Evolutionary conservation across 208 protist genomes (phyloP).

Genomic region (Leishmania gerbilli): DNA sequence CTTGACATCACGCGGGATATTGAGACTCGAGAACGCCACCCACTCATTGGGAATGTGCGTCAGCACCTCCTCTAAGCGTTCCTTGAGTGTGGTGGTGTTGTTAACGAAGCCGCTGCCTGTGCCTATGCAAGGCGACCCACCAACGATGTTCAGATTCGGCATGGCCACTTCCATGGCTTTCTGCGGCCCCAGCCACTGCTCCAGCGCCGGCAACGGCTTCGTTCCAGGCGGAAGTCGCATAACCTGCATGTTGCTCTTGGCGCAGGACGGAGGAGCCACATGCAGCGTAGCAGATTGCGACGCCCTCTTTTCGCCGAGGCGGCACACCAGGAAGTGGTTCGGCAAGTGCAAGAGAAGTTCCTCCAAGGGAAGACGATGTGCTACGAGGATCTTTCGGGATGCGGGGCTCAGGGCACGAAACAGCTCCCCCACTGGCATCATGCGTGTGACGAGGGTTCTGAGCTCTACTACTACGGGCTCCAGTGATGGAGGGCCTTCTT

Average conservation of each 20-base stretch:
- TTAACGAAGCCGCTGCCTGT: slow-evolving; percentile 17
- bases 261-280: not conserved
- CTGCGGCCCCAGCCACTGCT: slow-evolving; percentile 10
- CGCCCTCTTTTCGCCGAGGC: not conserved
- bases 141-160: not conserved
- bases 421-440: slow-evolving; percentile 43
- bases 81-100: slow-evolving; percentile 3
- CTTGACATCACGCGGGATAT: slow-evolving; percentile 57
- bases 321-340: slow-evolving; percentile 47
- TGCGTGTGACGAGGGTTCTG: slow-evolving; percentile 19
- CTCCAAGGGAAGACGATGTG: slow-evolving; percentile 56
- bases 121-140: not conserved
- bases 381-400: slow-evolving; percentile 34
- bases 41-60: slow-evolving; percentile 74
- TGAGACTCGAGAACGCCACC: slow-evolving; percentile 35
- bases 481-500: slow-evolving; percentile 10
- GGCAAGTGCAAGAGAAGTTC: slow-evolving; percentile 60
- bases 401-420: slow-evolving; percentile 45
- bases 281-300: slow-evolving; percentile 2
- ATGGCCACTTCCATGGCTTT: not conserved
- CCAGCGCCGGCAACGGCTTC: slow-evolving; percentile 22
- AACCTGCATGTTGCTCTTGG: not conserved
- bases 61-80: slow-evolving; percentile 49
- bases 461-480: slow-evolving; percentile 26
- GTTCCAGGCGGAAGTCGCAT: slow-evolving; percentile 7